These are phyloP conservation scores for Phytophthora capsici DNA, from an alignment of 352 stramenopile species.

Conservation along the genomic window DNA sequence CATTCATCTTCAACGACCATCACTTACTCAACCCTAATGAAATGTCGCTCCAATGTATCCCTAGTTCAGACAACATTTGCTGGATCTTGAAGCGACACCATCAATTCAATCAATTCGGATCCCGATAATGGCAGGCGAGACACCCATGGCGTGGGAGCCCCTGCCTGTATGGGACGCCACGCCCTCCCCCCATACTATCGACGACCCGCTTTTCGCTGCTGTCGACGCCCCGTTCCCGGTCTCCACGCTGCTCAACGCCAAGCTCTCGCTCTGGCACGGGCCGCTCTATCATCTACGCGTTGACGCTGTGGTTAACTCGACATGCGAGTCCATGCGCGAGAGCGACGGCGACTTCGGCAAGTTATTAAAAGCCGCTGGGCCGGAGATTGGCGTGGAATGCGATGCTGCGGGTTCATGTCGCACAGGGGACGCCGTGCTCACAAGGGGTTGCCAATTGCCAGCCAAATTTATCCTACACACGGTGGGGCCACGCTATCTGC, in stretches of 20 bases:
- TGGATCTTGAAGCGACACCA: slow-evolving; percentile 23
- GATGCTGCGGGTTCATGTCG: slow-evolving; percentile 61
- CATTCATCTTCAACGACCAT: slow-evolving; percentile 33
- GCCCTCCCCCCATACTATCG: not conserved
- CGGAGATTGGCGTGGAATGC: slow-evolving; percentile 80
- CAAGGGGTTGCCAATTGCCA: slow-evolving; percentile 72
- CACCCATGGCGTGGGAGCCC: slow-evolving; percentile 12
- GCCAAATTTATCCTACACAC: slow-evolving; percentile 86
- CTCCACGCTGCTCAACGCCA: slow-evolving; percentile 46
- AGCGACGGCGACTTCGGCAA: slow-evolving; percentile 64
- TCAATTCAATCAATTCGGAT: slow-evolving; percentile 1
- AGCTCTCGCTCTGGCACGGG: slow-evolving; percentile 64
- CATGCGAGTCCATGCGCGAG: slow-evolving; percentile 75
- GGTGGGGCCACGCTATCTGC: slow-evolving; percentile 84
- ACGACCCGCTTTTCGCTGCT: slow-evolving; percentile 8
- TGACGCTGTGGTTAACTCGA: slow-evolving; percentile 84
- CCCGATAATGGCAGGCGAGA: slow-evolving; percentile 15
- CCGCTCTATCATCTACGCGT: slow-evolving; percentile 59
- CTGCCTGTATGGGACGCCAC: slow-evolving; percentile 24
- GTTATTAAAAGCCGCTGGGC: slow-evolving; percentile 74
- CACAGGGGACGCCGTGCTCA: slow-evolving; percentile 86
- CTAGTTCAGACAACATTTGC: slow-evolving; percentile 8
- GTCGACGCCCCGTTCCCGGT: slow-evolving; percentile 34
- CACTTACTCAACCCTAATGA: not conserved
- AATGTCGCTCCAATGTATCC: slow-evolving; percentile 2